Base-by-base conservation (phyloP, 2,329 filamentous ascomycete genomes). In the Domatiomyces globalis region DNA sequence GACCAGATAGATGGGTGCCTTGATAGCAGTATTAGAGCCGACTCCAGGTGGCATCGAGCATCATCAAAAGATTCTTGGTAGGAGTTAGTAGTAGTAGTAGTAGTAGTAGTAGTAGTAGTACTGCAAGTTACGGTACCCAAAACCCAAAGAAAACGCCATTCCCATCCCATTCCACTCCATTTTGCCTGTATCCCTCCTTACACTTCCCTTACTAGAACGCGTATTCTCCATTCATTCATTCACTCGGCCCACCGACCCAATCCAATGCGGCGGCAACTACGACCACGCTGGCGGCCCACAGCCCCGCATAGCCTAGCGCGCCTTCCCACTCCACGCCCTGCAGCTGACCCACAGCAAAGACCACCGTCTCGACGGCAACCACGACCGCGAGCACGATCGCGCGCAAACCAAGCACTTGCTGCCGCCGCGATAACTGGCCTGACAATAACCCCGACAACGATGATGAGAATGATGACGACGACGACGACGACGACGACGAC, bases 251-350 rank as follows among this genome's bases (percentile, higher is more conserved):
- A 10, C 70, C 73, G 12, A 76, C 69, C 71, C 72, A 77, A 9
- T 65, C 67, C 71, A 64, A 77, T 66, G 64, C 77, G 64, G 58
- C 73, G 67, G 83, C 84, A 2, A 79, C 77, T 50, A 82, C 63
- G 10, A 76, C 64, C 2, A 79, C 76, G 5, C 83, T 84, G 19
- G 74, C 61, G n/a, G 78, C 78, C 87, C 87, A 95, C 36, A 90
- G 72, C 19, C 72, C 71, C 1, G 85, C 81, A 73, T 88, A 96
- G 0, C 76, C 78, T 2, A 73, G 69, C 1, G 88, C 86, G 9
- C 89, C 90, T 0, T 71, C 60, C 3, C 78, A 56, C 61, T 89
- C 84, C 9, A 87, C 79, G 4, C 86, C 84, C 45, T 79, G 73
- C 18, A 95, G 70, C 0, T 80, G 84, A 50, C 80, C 72, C 46